Conservation (phyloP, 2,329 filamentous ascomycete genomes). For the Xylariaceae sp. region DNA sequence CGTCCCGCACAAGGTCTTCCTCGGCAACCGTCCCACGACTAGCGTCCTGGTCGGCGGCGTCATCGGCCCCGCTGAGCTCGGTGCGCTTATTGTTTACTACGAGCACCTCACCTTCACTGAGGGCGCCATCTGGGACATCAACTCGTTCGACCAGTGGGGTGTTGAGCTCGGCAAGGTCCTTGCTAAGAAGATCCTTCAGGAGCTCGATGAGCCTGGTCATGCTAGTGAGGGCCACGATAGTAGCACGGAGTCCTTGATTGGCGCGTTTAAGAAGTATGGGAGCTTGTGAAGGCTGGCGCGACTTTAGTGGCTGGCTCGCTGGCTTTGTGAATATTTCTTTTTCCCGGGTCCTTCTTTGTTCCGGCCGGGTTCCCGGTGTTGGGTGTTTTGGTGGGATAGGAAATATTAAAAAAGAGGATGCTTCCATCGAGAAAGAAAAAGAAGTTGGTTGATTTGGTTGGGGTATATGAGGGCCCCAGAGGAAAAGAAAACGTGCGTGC, state of each 20-base stretch:
- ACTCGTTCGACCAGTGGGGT: conserved; percentile 99
- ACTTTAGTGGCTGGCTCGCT: conserved; percentile 14
- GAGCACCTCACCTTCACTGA: conserved; percentile 98
- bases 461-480: background rate
- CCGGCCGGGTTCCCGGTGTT: background rate
- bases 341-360: too few species aligned
- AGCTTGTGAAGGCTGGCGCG: conserved; percentile 38
- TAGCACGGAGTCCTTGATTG: conserved; percentile 83
- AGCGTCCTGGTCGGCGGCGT: conserved; percentile 83
- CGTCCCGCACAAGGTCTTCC: conserved; percentile 97
- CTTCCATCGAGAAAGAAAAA: background rate
- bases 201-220: conserved; percentile 74
- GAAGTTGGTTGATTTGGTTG: background rate
- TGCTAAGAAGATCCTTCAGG: conserved; percentile 82
- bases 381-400: background rate
- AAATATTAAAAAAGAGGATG: background rate
- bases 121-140: conserved; percentile 98
- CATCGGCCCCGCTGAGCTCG: conserved; percentile 90
- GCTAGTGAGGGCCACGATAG: conserved; percentile 67
- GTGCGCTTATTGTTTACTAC: conserved; percentile 96
- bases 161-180: conserved; percentile 96
- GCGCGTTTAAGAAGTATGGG: conserved; percentile 78
- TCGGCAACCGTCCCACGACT: conserved; percentile 94
- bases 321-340: background rate
- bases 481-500: background rate